Percentiles rank a stretch among this genome's conserved stretches.
These are phyloP conservation scores for Zychaea mexicana DNA, from an alignment of 371 early-diverging fungal genomes.

Conservation along the genomic window DNA sequence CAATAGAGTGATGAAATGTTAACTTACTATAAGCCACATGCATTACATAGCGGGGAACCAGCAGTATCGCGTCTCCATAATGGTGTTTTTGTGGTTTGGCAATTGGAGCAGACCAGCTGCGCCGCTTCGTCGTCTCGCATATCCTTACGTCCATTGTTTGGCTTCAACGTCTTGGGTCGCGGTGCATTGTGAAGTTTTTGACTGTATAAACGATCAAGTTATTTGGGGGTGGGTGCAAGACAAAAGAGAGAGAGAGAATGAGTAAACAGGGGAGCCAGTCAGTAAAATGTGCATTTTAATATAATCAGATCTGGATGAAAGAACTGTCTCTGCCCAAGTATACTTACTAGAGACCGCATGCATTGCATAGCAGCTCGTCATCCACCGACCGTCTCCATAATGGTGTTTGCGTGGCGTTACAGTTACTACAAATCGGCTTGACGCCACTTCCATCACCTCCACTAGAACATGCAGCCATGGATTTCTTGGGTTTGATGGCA, in stretches of 20 bases:
- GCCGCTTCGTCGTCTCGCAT: constrained; percentile 38
- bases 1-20: background rate
- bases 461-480: constrained; percentile 13
- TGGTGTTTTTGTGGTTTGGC: constrained; percentile 87
- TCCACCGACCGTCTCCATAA: constrained; percentile 87
- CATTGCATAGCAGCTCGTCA: constrained; percentile 89
- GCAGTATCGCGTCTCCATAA: constrained; percentile 92
- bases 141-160: constrained; percentile 35
- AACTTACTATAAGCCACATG: constrained; percentile 91
- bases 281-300: too few species aligned
- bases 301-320: background rate
- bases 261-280: too few species aligned
- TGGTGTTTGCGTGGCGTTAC: constrained; percentile 88
- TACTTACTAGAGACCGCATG: constrained; percentile 91
- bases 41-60: constrained; percentile 91
- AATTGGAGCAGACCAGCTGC: constrained; percentile 81
- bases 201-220: too few species aligned
- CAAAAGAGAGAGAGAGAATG: background rate
- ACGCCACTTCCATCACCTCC: constrained; percentile 24
- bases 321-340: background rate
- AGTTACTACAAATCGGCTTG: constrained; percentile 77
- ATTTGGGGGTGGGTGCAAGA: background rate
- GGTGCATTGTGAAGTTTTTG: constrained; percentile 77
- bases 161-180: constrained; percentile 57
- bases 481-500: constrained; percentile 13